Evolutionary conservation across 2,329 filamentous ascomycete species (phyloP).

Genomic region (Sphaceloma murrayae): DNA sequence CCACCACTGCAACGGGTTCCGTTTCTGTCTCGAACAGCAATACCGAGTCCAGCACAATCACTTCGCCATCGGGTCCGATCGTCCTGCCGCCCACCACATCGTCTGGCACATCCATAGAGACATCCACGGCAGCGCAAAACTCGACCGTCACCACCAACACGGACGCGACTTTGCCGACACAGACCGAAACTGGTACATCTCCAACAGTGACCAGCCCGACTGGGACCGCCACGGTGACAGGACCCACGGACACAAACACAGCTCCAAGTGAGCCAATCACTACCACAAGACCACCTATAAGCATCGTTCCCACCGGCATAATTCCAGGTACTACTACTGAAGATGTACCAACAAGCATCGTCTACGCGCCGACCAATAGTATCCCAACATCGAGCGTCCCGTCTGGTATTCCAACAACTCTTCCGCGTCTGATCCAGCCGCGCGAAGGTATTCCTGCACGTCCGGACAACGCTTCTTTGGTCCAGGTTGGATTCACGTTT

Average conservation of each 20-base stretch:
- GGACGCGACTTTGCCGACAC: background rate
- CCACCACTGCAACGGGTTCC: slow-evolving; percentile 21
- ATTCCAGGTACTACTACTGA: slow-evolving; percentile 35
- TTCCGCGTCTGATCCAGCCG: slow-evolving; percentile 70
- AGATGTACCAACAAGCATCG: slow-evolving; percentile 53
- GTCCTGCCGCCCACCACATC: slow-evolving; percentile 16
- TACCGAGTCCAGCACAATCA: slow-evolving; percentile 1
- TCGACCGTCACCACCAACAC: slow-evolving; percentile 5
- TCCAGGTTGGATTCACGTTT: slow-evolving; percentile 78
- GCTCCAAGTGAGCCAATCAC: slow-evolving; percentile 21
- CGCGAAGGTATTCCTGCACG: slow-evolving; percentile 46
- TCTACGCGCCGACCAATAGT: slow-evolving; percentile 42
- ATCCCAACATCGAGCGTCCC: slow-evolving; percentile 35
- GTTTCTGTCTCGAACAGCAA: too few species aligned
- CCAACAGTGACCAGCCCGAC: slow-evolving; percentile 1
- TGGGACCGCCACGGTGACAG: background rate
- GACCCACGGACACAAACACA: slow-evolving; percentile 19
- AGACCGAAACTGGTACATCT: background rate
- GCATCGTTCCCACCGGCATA: slow-evolving; percentile 40
- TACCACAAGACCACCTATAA: slow-evolving; percentile 29
- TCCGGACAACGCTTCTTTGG: slow-evolving; percentile 57
- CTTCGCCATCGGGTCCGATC: slow-evolving; percentile 17
- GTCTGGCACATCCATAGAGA: slow-evolving; percentile 9
- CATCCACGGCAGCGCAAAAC: slow-evolving; percentile 10
- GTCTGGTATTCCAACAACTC: slow-evolving; percentile 51